phyloP scores from a whole-genome alignment of 73 alveolate species.

The Stentor roeselii region DNA sequence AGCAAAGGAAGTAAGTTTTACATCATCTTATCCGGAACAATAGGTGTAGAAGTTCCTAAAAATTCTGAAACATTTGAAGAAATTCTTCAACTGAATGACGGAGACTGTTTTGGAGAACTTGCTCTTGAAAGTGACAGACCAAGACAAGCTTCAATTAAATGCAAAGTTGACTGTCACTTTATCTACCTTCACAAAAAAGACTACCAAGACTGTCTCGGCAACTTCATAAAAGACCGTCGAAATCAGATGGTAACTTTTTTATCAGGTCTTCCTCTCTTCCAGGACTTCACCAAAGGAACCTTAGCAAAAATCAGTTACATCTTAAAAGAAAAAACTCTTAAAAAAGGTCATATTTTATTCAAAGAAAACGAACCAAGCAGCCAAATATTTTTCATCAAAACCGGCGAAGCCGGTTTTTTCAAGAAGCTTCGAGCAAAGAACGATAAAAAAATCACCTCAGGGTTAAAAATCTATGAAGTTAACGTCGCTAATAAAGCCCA shows the following conservation, averaged over 20 bases:
- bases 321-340: not conserved
- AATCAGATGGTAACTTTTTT: not conserved
- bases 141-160: not conserved
- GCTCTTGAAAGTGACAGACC: not conserved
- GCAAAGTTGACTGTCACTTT: not conserved
- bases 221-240: not conserved
- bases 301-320: not conserved
- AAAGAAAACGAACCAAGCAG: not conserved
- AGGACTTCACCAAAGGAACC: not conserved
- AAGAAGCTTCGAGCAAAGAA: not conserved
- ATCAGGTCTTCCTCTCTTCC: not conserved
- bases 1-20: conserved; percentile 44
- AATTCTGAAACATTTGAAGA: not conserved
- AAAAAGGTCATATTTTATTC: not conserved
- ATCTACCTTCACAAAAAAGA: not conserved
- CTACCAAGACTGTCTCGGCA: not conserved
- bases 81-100: not conserved
- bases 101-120: not conserved
- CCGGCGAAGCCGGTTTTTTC: not conserved
- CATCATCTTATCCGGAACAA: conserved; percentile 32
- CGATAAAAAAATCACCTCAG: not conserved
- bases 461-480: not conserved
- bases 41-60: not conserved
- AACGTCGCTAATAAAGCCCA: not conserved
- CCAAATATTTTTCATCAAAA: not conserved